Base-by-base conservation (phyloP, 1,139 yeast genomes). In the Hemisphaericaspora subhashii region DNA sequence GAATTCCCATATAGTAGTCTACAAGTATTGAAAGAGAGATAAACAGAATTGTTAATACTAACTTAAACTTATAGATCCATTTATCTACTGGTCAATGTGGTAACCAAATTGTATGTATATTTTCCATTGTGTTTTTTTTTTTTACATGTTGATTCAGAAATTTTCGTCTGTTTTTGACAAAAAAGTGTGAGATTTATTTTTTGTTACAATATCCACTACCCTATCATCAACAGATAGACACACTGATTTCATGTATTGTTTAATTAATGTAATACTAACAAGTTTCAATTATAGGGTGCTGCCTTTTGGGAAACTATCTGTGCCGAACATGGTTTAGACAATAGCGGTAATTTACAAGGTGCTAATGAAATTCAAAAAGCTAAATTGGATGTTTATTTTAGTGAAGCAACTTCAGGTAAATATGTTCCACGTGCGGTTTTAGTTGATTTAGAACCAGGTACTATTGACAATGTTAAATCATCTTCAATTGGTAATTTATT, bases 61-160 rank as follows among this genome's bases (percentile, higher is more conserved):
- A 39, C 42, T 25, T 60, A 56, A 61, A 58, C 65, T 33, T 41
- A 38, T 62, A 84, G 92, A 87, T 90, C 67, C 98, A 90, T 70
- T 79, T 90, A 67, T 90, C 97, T 47, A 85, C 97, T 43, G 98
- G 98, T 68, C 98, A 90, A 75, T 92, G 98, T 82, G 98, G 98
- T 82, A 92, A 92, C 81, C 98, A 92, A 74, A 89, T 92, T 57
- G 90, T 80, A 74, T 54, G 85, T 78, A 52, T 43, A 18, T 30
- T 38, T 35, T 24, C 4, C 27, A 16, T 15, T 12, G n/a, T 21
- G 21, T 39, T 33, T 25, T 33, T 30, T 33, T 21, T 18, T 23
- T 23, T 16, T n/a, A n/a, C 32, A 20, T 22, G 22, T 36, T 17
- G 25, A 28, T 22, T 25, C 16, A 34, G 28, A 21, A 27, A 23